Base-by-base conservation (phyloP, 1,284 basidiomycete species). In the Marasmius oreades region DNA sequence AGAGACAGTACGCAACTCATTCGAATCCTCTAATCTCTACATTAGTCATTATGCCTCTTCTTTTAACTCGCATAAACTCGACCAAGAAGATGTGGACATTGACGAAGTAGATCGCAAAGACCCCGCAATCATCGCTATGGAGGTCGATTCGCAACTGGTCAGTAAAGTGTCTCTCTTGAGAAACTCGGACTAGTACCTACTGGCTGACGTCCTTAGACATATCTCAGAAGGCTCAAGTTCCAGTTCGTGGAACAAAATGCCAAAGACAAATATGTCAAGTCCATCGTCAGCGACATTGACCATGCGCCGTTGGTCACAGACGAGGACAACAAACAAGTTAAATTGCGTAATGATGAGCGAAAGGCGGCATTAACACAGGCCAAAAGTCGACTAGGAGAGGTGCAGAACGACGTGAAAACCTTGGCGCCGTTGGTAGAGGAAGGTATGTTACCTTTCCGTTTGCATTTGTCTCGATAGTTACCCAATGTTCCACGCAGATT, bases 221-320 rank as follows among this genome's bases (percentile, higher is more conserved):
- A 86, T 66, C 78, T 94, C 42, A 79, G 88, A n/a, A 88, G 89
- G 63, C 80, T 93, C 23, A 94, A 94, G 69, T 92, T 91, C 65
- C 87, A 88, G 60, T 93, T 91, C 64, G 74, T 93, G 22, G 91
- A 94, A 64, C 89, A 92, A 69, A 90, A 92, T 63, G 90, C 92
- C 3, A 94, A 94, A 68, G 83, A 91, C 61, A 85, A 88, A 68
- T 94, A 93, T 66, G 79, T 93, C 64, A 88, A 87, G 66, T 85
- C 83, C 0, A 92, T 94, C 62, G 88, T 93, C 51, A 90, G 86
- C 66, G 87, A 93, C 55, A 87, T 86, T 60, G 85, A 90, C 59
- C 88, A 92, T 58, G 88, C 90, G 0, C 86, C 86, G 3, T 79
- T 84, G 51, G 84, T 92, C 34, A 86, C 83, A 2, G 82, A 82